These are phyloP conservation scores for Solanum piurae DNA, from an alignment of 257 asterid species.

Conservation along the genomic window DNA sequence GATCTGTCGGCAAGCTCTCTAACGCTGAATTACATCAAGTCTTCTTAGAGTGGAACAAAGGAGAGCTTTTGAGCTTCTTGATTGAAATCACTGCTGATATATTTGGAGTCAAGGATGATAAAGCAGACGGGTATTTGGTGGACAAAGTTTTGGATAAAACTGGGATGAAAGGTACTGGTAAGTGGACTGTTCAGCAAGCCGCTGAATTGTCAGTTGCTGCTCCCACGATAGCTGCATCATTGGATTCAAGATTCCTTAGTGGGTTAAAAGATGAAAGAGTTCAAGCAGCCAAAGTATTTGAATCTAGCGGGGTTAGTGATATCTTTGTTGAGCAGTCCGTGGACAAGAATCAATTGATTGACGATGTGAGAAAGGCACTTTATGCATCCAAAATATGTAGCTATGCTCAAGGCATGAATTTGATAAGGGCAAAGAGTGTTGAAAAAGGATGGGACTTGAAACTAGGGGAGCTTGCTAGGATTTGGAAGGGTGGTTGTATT, in stretches of 20 bases:
- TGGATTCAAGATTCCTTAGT: conserved; percentile 90
- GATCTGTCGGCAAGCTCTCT: conserved; percentile 82
- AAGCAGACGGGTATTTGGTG: conserved; percentile 66
- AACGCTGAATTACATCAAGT: conserved; percentile 65
- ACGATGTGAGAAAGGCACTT: conserved; percentile 79
- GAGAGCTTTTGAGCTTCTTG: conserved; percentile 90
- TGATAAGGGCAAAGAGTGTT: conserved; percentile 80
- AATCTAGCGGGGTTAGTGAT: conserved; percentile 54
- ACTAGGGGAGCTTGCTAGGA: conserved; percentile 89
- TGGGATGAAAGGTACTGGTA: conserved; percentile 98
- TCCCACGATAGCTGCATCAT: conserved; percentile 89
- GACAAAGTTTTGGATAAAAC: conserved; percentile 96
- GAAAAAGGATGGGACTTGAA: conserved; percentile 89
- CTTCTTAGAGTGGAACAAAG: conserved; percentile 80
- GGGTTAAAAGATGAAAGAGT: conserved; percentile 86
- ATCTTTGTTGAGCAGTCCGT: conserved; percentile 43
- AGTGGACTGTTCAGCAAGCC: conserved; percentile 98
- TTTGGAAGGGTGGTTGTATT: conserved; percentile 96
- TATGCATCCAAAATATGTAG: conserved; percentile 90
- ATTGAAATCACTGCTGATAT: conserved; percentile 93
- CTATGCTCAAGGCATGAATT: conserved; percentile 93
- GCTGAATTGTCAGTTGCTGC: conserved; percentile 91
- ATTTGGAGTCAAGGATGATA: conserved; percentile 80
- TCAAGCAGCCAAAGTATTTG: conserved; percentile 80
- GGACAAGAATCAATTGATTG: conserved; percentile 53